Conservation (phyloP, 352 stramenopile genomes). For the Thalassiosira exigua region DNA sequence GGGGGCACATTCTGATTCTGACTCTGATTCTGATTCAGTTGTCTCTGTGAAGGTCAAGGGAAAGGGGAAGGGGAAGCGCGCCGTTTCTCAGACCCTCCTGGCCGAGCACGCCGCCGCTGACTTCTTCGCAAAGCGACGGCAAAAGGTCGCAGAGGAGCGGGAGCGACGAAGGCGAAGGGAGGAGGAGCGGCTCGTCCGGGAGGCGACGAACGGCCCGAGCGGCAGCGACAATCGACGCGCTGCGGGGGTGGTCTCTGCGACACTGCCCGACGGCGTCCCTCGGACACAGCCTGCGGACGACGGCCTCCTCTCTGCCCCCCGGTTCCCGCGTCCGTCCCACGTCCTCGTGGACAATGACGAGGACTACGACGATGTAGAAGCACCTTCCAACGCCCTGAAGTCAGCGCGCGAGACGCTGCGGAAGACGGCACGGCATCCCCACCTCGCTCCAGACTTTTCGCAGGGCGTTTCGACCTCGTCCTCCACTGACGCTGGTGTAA, state of each 20-base stretch:
- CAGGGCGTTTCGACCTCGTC: neutral
- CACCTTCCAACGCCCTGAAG: too few relatives aligned
- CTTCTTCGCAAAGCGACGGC: slow-evolving; percentile 57
- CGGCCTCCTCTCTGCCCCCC: neutral
- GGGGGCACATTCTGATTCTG: neutral
- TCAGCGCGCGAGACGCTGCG: too few relatives aligned
- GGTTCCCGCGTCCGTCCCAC: slow-evolving; percentile 49
- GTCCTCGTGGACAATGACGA: slow-evolving; percentile 9
- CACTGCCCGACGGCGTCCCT: neutral
- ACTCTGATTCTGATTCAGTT: slow-evolving; percentile 22
- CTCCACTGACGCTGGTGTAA: neutral
- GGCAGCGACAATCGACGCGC: slow-evolving; percentile 2
- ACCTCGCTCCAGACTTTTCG: slow-evolving; percentile 22
- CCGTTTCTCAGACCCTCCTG: slow-evolving; percentile 33
- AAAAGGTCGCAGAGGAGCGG: slow-evolving; percentile 43
- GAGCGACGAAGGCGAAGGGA: slow-evolving; percentile 56
- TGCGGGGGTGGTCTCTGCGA: neutral
- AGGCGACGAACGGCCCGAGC: slow-evolving; percentile 14
- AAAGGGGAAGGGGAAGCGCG: slow-evolving; percentile 4
- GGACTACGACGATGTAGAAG: slow-evolving; percentile 2
- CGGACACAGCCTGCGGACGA: too few relatives aligned
- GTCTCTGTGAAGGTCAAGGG: slow-evolving; percentile 3
- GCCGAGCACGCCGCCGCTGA: slow-evolving; percentile 67
- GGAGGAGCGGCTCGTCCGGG: slow-evolving; percentile 6
- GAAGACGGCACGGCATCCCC: neutral